Base-by-base conservation (phyloP, 2,329 filamentous ascomycete genomes). In the Aspergillus puulaauensis region DNA sequence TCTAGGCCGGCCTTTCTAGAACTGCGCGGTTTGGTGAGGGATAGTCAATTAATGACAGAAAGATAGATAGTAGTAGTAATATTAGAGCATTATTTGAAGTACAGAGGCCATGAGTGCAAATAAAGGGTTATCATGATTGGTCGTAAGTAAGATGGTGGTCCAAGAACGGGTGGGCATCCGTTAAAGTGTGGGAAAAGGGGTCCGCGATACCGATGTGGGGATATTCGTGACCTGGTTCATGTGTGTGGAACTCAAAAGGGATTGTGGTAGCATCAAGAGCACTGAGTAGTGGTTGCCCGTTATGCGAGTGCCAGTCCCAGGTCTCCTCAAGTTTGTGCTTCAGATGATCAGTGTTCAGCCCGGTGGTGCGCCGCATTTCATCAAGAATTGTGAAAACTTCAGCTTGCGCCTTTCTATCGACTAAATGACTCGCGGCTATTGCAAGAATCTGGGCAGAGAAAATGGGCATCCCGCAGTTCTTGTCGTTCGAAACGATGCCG, bases 401-500 rank as follows among this genome's bases (percentile, higher is more conserved):
- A 67, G 90, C 85, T 75, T 96, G 92, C 64, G 96, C 90, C 27
- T 82, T 79, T 4, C 82, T 81, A 52, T 86, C 81, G 0, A 83
- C 85, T 4, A 98, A 79, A 51, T 87, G 87, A 66, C 90, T 86
- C 6, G 89, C 89, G 2, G 90, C 90, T 55, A 95, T 88, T 40
- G 88, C 86, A 6, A 97, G 80, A 35, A 89, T 91, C 9, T 90
- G 88, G 40, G 95, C 85, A 2, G 90, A 90, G 9, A 96, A 87
- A 50, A 86, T 89, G 9, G 89, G 86, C 33, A 96, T 86, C 27
- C 90, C 90, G 24, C 83, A 82, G 70, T 96, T 91, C 67, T 92
- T 90, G 52, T 89, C 86, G 70, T 96, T 91, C 2, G 91, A 90
- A 23, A 90, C 87, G 61, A 98, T 96, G 14, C 93, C 93, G 70